Percentiles rank a stretch among this genome's conserved stretches.
Evolutionary conservation across 2,329 filamentous ascomycete species (phyloP).

Genomic region (Diaporthe capsici): DNA sequence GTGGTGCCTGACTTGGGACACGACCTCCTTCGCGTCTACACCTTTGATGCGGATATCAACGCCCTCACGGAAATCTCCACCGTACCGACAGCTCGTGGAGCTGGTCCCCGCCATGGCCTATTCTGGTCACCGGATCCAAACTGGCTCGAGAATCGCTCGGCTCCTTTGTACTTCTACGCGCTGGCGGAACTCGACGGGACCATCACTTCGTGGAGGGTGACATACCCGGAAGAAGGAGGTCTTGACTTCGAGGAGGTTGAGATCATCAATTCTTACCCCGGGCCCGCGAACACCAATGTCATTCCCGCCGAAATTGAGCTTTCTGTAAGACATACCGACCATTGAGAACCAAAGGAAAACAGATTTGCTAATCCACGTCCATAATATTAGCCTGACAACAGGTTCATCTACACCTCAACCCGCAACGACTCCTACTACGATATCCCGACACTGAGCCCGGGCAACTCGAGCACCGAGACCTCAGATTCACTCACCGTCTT

Average conservation of each 20-base stretch:
- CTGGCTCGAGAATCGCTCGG: neutral
- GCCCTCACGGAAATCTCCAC: neutral
- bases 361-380: neutral
- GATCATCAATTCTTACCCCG: slow-evolving; percentile 6
- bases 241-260: neutral
- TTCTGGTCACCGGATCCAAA: neutral
- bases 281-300: neutral
- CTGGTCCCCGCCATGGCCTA: neutral
- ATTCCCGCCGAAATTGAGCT: neutral
- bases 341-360: neutral
- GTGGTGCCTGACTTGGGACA: neutral
- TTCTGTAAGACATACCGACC: neutral
- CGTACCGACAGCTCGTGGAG: slow-evolving; percentile 7
- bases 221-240: neutral
- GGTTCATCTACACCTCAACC: neutral
- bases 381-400: neutral
- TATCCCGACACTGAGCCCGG: neutral
- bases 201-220: slow-evolving; percentile 2
- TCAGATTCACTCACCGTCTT: neutral
- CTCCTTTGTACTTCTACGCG: neutral
- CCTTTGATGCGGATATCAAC: neutral
- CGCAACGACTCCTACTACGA: slow-evolving; percentile 3
- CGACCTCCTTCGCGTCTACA: neutral
- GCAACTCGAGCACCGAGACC: neutral
- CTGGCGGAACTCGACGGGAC: slow-evolving; percentile 1